Evolutionary conservation across 805 yeast species (phyloP).

Genomic region (Tetrapisispora iriomotensis): DNA sequence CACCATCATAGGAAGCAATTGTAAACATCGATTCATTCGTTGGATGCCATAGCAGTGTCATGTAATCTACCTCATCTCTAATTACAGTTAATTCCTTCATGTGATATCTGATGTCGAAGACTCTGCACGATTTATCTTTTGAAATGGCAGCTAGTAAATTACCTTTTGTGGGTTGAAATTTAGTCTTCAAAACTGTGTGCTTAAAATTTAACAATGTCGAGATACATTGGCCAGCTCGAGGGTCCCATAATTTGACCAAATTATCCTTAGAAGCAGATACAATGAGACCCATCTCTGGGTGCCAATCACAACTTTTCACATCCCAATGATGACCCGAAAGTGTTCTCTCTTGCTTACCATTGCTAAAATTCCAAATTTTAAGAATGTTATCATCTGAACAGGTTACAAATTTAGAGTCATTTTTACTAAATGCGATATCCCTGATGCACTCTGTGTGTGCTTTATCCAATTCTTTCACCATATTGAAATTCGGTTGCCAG

Average conservation of each 20-base stretch:
- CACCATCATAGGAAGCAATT: constrained; percentile 85
- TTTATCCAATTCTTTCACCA: constrained; percentile 63
- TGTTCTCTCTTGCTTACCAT: constrained; percentile 70
- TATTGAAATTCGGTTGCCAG: constrained; percentile 97
- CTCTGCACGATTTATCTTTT: constrained; percentile 77
- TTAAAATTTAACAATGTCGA: constrained; percentile 85
- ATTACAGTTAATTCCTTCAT: constrained; percentile 69
- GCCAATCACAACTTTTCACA: constrained; percentile 97
- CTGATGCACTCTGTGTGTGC: constrained; percentile 61
- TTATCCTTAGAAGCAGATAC: constrained; percentile 96
- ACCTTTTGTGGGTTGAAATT: constrained; percentile 72
- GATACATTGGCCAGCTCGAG: constrained; percentile 64
- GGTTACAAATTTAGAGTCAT: constrained; percentile 84
- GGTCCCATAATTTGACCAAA: constrained; percentile 91
- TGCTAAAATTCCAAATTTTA: constrained; percentile 91
- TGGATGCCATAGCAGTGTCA: constrained; percentile 90
- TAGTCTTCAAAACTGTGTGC: constrained; percentile 80
- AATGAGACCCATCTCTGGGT: constrained; percentile 72
- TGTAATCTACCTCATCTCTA: constrained; percentile 75
- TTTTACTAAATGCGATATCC: constrained; percentile 82
- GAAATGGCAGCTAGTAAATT: constrained; percentile 78
- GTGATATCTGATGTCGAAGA: constrained; percentile 71
- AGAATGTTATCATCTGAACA: constrained; percentile 86
- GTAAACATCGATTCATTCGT: constrained; percentile 68
- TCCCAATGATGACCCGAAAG: constrained; percentile 97